Conservation (phyloP, 1,284 basidiomycete genomes). For the Leccinum huronense region DNA sequence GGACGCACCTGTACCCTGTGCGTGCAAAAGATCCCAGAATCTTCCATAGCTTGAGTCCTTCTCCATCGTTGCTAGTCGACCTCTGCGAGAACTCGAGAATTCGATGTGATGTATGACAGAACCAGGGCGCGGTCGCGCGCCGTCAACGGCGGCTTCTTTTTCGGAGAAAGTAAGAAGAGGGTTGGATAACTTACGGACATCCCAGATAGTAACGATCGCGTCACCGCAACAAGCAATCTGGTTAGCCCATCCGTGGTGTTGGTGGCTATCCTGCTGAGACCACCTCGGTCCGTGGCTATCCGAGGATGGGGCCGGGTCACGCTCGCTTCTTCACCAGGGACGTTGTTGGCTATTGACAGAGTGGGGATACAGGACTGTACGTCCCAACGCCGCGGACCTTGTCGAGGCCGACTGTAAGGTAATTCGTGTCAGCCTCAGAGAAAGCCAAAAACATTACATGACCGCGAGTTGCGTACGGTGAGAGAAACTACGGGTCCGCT, state of each 20-base stretch:
- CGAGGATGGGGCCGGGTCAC: conserved; percentile 41
- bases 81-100: conserved; percentile 66
- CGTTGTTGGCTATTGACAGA: conserved; percentile 24
- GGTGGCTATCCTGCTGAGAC: conserved; percentile 65
- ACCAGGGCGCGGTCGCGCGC: conserved; percentile 44
- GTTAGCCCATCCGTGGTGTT: conserved; percentile 63
- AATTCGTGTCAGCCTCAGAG: conserved; percentile 62
- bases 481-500: conserved; percentile 57
- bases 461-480: conserved; percentile 58
- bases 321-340: conserved; percentile 15
- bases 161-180: conserved; percentile 71
- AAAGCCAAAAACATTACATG: conserved; percentile 71
- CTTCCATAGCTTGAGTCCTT: conserved; percentile 63
- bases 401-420: conserved; percentile 75
- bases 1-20: conserved; percentile 33
- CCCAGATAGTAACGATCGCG: conserved; percentile 67
- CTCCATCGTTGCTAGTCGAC: conserved; percentile 66
- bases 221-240: conserved; percentile 73
- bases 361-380: conserved; percentile 50
- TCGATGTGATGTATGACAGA: conserved; percentile 48
- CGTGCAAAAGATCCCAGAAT: conserved; percentile 69
- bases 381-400: conserved; percentile 77
- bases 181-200: conserved; percentile 56
- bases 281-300: conserved; percentile 59
- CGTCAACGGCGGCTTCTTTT: conserved; percentile 68